Evolutionary conservation across 768 basidiomycete genomes (phyloP), one percentile per base, ranked within the genome.

Genomic region (Lanmaoa pseudosensibilis): DNA sequence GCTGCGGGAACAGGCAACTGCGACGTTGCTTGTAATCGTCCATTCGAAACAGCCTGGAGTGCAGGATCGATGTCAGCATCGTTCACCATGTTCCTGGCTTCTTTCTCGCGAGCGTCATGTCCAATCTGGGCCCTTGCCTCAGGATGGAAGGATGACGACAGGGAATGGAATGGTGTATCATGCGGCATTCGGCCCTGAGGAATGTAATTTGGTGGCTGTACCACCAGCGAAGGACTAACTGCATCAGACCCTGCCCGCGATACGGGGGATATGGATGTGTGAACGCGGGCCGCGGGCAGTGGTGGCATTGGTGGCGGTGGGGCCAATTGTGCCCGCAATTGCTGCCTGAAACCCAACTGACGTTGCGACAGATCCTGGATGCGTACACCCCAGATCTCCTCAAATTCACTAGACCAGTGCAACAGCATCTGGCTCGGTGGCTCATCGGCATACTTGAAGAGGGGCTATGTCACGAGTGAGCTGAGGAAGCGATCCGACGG

Each of bases 341-440:
- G 60, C n/a, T 61, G 60, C 19, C 54, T 56, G 50, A 54, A 39
- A 40, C 62, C 57, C 27, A 54, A 55, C 32, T 64, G 59, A 46
- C 63, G 54, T 16, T 74, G 37, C 71, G 77, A 53, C 75, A 73
- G 54, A 50, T 85, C 84, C 27, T 75, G 73, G 27, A 85, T 78
- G 54, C 78, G 78, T 52, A 84, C 81, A 21, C 88, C 88, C 81
- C 83, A 87, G 19, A 80, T 68, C 55, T 84, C 85, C 65, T 86
- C 84, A 52, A 87, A 87, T 41, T 86, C 82, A 37, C 74, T 72
- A 49, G 78, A 81, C 87, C 84, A 87, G 37, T 70, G 73, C n/a
- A 79, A 75, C 57, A 89, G 65, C 53, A 76, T 76, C 25, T 77
- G 73, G 56, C 83, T 56, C 19, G 65, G 83, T 55, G 86, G 82